A percentile compares a stretch with the other conserved stretches of the same genome.
Evolutionary conservation across 345 rosid species (phyloP).

Genomic region (Hirschfeldia incana): DNA sequence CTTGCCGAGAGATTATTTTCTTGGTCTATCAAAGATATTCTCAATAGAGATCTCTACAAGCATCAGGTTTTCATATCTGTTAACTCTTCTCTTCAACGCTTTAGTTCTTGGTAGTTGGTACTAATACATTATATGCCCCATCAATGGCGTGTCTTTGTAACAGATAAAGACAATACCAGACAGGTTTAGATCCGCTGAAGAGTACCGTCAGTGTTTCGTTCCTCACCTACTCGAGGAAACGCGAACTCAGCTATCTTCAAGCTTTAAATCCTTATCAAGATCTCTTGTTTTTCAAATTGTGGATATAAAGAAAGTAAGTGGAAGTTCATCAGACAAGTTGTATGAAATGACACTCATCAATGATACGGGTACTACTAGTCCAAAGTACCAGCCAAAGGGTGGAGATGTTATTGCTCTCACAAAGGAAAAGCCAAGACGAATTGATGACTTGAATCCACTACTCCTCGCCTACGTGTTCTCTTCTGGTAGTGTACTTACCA

Average conservation of each 20-base stretch:
- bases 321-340: background rate
- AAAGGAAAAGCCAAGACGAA: slow-evolving; percentile 31
- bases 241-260: slow-evolving; percentile 34
- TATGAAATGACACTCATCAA: slow-evolving; percentile 16
- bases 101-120: background rate
- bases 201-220: slow-evolving; percentile 40
- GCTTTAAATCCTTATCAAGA: slow-evolving; percentile 19
- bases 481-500: background rate
- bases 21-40: slow-evolving; percentile 42
- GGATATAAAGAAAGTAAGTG: no score
- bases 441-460: slow-evolving; percentile 34
- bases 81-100: background rate
- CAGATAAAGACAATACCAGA: slow-evolving; percentile 45
- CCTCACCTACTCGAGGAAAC: slow-evolving; percentile 44
- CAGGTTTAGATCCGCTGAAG: slow-evolving; percentile 23
- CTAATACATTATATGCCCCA: background rate
- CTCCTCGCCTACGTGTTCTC: slow-evolving; percentile 33
- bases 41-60: slow-evolving; percentile 42
- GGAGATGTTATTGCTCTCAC: slow-evolving; percentile 50
- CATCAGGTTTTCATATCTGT: slow-evolving; percentile 11
- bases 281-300: slow-evolving; percentile 15
- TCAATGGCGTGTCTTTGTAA: background rate
- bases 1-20: slow-evolving; percentile 33
- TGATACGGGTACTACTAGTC: background rate
- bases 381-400: slow-evolving; percentile 35